These are phyloP conservation scores for Macrophomina phaseolina DNA, from an alignment of 2,329 filamentous ascomycete genomes.

Conservation along the genomic window DNA sequence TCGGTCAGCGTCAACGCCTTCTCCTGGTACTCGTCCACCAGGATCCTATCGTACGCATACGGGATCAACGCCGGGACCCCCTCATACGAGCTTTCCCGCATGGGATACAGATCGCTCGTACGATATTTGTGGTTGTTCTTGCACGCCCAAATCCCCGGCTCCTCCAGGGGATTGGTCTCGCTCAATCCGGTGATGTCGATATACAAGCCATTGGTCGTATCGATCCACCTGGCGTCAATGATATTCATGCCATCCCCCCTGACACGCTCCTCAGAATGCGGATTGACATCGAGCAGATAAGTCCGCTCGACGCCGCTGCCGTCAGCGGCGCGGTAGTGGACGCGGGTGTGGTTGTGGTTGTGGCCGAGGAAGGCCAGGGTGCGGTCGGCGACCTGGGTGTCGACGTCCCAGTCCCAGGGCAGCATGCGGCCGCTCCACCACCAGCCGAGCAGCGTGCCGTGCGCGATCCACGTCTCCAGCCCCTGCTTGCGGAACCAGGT, in stretches of 20 bases:
- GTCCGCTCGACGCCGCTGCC: slow-evolving; percentile 49
- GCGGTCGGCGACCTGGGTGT: slow-evolving; percentile 74
- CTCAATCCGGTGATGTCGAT: slow-evolving; percentile 82
- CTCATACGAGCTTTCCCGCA: slow-evolving; percentile 77
- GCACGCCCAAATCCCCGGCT: slow-evolving; percentile 74
- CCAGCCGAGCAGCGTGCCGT: slow-evolving; percentile 84
- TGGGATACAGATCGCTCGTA: slow-evolving; percentile 74
- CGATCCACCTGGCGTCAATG: slow-evolving; percentile 85
- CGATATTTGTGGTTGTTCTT: slow-evolving; percentile 80
- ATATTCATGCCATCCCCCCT: slow-evolving; percentile 75
- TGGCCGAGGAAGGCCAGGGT: slow-evolving; percentile 71
- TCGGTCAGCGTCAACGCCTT: slow-evolving; percentile 65
- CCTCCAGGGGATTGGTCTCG: slow-evolving; percentile 64
- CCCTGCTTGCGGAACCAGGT: slow-evolving; percentile 67
- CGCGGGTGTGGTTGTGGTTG: slow-evolving; percentile 71
- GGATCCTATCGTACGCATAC: slow-evolving; percentile 68
- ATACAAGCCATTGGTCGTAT: slow-evolving; percentile 75
- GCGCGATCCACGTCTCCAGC: slow-evolving; percentile 84
- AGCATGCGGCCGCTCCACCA: slow-evolving; percentile 84
- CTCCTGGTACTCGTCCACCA: slow-evolving; percentile 69
- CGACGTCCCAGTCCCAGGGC: slow-evolving; percentile 85
- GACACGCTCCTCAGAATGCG: slow-evolving; percentile 66
- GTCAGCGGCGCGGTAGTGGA: slow-evolving; percentile 48
- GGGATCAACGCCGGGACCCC: slow-evolving; percentile 74
- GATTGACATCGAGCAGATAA: slow-evolving; percentile 81